phyloP scores from a whole-genome alignment of 306 rosid species.

The Ochetophila trinervis region DNA sequence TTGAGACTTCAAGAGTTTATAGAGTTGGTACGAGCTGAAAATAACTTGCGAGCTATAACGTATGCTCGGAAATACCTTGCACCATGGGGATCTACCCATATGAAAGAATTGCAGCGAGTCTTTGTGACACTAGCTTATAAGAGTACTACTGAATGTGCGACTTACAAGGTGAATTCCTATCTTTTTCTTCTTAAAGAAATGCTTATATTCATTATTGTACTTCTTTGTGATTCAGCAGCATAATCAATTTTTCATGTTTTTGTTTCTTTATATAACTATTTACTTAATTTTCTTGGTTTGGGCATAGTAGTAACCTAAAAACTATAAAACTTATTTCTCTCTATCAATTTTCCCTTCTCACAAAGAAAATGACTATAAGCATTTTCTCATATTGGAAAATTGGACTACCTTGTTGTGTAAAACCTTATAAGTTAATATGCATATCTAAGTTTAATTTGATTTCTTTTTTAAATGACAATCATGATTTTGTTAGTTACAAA shows the following conservation, averaged over 20 bases:
- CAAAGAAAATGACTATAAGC: too few relatives aligned
- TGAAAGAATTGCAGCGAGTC: conserved; percentile 91
- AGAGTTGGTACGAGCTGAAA: conserved; percentile 92
- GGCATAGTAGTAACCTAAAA: neutral
- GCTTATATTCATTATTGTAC: conserved; percentile 1
- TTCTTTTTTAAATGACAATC: neutral
- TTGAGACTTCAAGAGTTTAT: conserved; percentile 94
- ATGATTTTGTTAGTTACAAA: neutral
- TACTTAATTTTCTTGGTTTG: neutral
- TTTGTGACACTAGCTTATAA: conserved; percentile 77
- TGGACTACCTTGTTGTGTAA: neutral
- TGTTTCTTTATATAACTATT: neutral
- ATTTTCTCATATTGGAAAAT: neutral
- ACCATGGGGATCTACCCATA: conserved; percentile 77
- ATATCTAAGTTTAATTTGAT: neutral
- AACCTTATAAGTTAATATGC: neutral
- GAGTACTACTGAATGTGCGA: conserved; percentile 73
- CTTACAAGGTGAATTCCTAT: conserved; percentile 71
- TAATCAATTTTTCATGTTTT: conserved; percentile 3
- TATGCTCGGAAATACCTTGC: conserved; percentile 87
- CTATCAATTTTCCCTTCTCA: neutral
- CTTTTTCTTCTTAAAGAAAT: conserved; percentile 4
- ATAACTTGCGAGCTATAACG: conserved; percentile 68
- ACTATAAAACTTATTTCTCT: neutral
- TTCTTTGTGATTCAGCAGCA: conserved; percentile 7